Evolutionary conservation across 176 grass and related monocot genomes (phyloP), one percentile per base, ranked within the genome.

Genomic region (Areca catechu): DNA sequence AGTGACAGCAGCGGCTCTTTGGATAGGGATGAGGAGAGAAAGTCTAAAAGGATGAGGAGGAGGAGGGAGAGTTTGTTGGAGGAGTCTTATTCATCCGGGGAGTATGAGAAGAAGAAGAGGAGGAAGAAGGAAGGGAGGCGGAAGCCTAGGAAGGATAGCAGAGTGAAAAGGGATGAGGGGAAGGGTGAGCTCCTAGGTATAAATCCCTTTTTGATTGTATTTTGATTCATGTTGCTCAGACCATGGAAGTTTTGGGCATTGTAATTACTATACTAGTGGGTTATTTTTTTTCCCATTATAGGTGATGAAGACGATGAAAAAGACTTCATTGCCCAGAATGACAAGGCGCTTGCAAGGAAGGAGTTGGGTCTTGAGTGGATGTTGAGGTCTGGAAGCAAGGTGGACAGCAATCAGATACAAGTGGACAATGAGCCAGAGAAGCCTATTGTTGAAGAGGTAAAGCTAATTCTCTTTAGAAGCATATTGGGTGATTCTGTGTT

Each of bases 301-400:
- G 73, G 72, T 0, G 47, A 28, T 3, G 22, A 65, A 19, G 73
- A 72, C 7, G 81, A 79, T n/a, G 71, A 48, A 0, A 66, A 34
- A 19, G 74, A 20, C 30, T 67, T 67, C 1, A 25, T 62, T 21
- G 69, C 76, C 5, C 27, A 79, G 17, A 79, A 70, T 19, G 63
- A 53, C 5, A 85, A 80, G 20, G 87, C 92, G 22, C 60, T 88
- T 53, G 72, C 70, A 6, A 82, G 93, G 61, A 98, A 54, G 82
- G 93, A 98, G 62, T 83, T 92, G 84, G 87, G 93, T 5, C 72
- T 98, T 14, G 93, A 92, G 16, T 98, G 93, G 93, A 98, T 98
- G 93, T 76, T 98, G 43, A 87, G 82, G 67, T 71, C 84, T 9
- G 66, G 75, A n/a, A 85, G 54, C 19, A 85, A 57, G 47, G 56